A percentile compares a stretch with the other conserved stretches of the same genome.
Evolutionary conservation across 345 rosid species (phyloP).

Genomic region (Theobroma cacao): DNA sequence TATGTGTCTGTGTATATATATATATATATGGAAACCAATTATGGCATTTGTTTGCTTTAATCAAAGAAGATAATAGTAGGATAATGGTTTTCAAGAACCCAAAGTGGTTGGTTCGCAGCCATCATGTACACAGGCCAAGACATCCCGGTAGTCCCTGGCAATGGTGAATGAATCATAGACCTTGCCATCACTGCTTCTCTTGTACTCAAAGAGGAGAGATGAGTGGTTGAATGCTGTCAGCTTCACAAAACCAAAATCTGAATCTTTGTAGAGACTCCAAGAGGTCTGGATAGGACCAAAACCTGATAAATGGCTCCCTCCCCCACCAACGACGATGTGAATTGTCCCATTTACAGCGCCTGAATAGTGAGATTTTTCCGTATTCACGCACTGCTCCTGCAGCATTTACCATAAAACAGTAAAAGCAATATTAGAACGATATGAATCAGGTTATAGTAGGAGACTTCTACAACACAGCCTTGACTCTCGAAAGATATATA

Average conservation of each 20-base stretch:
- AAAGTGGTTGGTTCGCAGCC: constrained; percentile 61
- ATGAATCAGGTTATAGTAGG: background rate
- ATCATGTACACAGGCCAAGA: constrained; percentile 72
- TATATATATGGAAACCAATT: too few relatives aligned
- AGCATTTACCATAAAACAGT: constrained; percentile 7
- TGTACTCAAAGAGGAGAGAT: constrained; percentile 76
- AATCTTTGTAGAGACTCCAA: constrained; percentile 80
- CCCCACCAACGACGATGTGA: constrained; percentile 86
- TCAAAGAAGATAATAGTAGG: background rate
- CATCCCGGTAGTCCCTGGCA: constrained; percentile 78
- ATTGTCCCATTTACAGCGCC: constrained; percentile 76
- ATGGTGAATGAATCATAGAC: constrained; percentile 82
- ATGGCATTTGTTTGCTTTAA: background rate
- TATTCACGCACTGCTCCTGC: constrained; percentile 65
- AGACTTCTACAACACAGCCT: background rate
- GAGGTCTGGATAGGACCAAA: constrained; percentile 45
- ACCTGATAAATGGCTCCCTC: constrained; percentile 63
- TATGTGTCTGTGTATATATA: too few relatives aligned
- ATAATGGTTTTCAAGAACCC: constrained; percentile 38
- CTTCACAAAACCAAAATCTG: constrained; percentile 77
- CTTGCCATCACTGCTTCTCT: constrained; percentile 70
- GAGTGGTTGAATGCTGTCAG: constrained; percentile 77
- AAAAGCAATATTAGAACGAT: background rate
- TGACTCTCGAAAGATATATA: background rate
- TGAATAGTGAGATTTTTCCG: constrained; percentile 52